Evolutionary conservation across 2,329 filamentous ascomycete species (phyloP).

Genomic region (Pyricularia grisea): DNA sequence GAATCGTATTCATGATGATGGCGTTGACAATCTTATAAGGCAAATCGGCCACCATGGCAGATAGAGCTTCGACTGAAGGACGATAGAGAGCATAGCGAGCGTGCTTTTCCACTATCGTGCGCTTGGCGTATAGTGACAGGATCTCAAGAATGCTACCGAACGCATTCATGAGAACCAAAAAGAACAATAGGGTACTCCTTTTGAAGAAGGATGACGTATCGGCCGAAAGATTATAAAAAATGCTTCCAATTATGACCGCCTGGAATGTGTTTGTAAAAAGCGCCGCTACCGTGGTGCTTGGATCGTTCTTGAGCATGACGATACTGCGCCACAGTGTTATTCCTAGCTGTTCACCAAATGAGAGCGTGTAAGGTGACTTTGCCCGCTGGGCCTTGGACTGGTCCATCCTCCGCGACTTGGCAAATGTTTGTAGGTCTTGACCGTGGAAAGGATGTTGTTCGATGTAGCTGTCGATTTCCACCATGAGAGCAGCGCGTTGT

Average conservation of each 20-base stretch:
- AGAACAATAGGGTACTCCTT: constrained; percentile 75
- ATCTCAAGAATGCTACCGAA: constrained; percentile 67
- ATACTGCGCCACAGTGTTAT: constrained; percentile 78
- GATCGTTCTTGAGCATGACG: constrained; percentile 66
- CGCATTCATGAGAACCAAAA: constrained; percentile 78
- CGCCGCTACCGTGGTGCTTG: constrained; percentile 59
- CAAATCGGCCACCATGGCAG: constrained; percentile 74
- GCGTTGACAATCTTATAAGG: constrained; percentile 11
- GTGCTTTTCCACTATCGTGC: constrained; percentile 89
- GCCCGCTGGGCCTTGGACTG: not conserved
- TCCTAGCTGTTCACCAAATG: constrained; percentile 62
- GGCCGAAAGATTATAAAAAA: constrained; percentile 67
- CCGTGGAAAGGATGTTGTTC: constrained; percentile 40
- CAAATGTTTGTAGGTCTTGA: constrained; percentile 36
- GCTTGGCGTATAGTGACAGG: constrained; percentile 76
- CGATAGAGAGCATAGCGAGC: constrained; percentile 83
- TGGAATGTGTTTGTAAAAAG: constrained; percentile 66
- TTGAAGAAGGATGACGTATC: constrained; percentile 70
- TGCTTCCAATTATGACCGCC: constrained; percentile 67
- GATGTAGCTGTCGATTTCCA: constrained; percentile 48
- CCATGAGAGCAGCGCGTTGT: not conserved
- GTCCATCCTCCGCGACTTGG: constrained; percentile 9
- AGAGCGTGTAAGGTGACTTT: constrained; percentile 74
- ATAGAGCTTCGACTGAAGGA: constrained; percentile 77
- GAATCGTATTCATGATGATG: constrained; percentile 25